A percentile compares a stretch with the other conserved stretches of the same genome.
Conservation (phyloP, 345 rosid genomes). For the Heritiera littoralis region DNA sequence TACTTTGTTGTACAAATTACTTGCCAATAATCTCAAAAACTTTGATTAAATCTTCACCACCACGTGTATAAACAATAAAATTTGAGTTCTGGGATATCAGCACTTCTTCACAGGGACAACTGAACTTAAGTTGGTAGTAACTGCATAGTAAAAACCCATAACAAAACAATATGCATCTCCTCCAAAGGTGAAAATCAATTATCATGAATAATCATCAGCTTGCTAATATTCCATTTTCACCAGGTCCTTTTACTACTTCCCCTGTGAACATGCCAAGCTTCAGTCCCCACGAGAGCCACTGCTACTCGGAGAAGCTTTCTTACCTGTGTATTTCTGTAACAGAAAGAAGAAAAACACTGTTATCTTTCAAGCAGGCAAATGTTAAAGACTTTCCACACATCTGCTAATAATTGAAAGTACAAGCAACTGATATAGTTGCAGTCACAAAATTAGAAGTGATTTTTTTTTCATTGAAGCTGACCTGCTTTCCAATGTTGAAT, state of each 20-base stretch:
- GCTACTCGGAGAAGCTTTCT: conserved; percentile 52
- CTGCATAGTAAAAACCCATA: conserved; percentile 35
- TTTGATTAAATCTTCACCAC: conserved; percentile 29
- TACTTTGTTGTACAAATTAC: conserved; percentile 22
- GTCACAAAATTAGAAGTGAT: not conserved
- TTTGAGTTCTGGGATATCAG: conserved; percentile 25
- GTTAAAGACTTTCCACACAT: not conserved
- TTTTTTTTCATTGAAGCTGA: conserved; percentile 21
- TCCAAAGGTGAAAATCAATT: conserved; percentile 21
- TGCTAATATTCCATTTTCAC: not conserved
- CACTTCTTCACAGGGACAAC: conserved; percentile 26
- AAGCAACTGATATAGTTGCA: not conserved
- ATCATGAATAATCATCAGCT: not conserved
- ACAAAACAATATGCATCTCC: conserved; percentile 30
- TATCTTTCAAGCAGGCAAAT: not conserved
- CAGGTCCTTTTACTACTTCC: conserved; percentile 19
- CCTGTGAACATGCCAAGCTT: conserved; percentile 25
- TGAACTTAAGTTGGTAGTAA: conserved; percentile 29
- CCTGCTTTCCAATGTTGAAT: conserved; percentile 75
- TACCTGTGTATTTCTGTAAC: conserved; percentile 54
- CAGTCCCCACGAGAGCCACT: conserved; percentile 60
- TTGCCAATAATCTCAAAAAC: conserved; percentile 24
- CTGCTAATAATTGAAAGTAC: not conserved
- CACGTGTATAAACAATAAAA: conserved; percentile 31
- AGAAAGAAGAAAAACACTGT: not conserved